Evolutionary conservation across 2,329 filamentous ascomycete species (phyloP), one percentile per base, ranked within the genome.

Genomic region (Dothiorella sarmentorum): DNA sequence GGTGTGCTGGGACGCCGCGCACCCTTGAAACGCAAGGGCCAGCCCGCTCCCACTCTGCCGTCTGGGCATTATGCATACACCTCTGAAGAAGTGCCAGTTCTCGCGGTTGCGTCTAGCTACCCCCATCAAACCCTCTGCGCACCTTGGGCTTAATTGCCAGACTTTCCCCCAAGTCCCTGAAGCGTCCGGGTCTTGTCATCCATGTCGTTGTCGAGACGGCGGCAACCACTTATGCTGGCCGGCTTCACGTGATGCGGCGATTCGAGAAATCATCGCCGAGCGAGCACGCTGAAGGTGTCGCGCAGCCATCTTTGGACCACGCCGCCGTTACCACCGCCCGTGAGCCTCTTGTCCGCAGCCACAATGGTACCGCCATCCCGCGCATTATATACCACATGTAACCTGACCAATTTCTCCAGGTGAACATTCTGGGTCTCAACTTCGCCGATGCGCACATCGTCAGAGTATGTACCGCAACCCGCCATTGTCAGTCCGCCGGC

Each of bases 361-460:
- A 56, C 27, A 20, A 56, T 56, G 52, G 52, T 56, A 45, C 18
- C 7, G 13, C 38, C 9, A 5, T 20, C 15, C 20, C 15, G 9
- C 22, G 18, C 33, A 33, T 11, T 15, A 13, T 18, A 9, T 3
- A 17, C 33, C 31, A n/a, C n/a, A 29, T 18, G 11, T 18, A 10
- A 4, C 24, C 55, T 58, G 15, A 58, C 35, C 17, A 17, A 20
- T n/a, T 33, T 9, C 43, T 55, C 38, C 61, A 91, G 90, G 88
- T 92, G 69, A 90, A 94, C 79, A 87, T 97, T 69, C 82, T 93
- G 70, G 90, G 90, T 68, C 81, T 90, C 79, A 92, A 89, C 79
- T 97, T 97, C 79, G 79, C 84, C 67, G 92, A 96, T 78, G 78
- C 80, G 68, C 87, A 87, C 75, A 84, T 97, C 70, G 87, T 97